phyloP scores from a whole-genome alignment of 768 basidiomycete genomes.

The Trametes elegans region DNA sequence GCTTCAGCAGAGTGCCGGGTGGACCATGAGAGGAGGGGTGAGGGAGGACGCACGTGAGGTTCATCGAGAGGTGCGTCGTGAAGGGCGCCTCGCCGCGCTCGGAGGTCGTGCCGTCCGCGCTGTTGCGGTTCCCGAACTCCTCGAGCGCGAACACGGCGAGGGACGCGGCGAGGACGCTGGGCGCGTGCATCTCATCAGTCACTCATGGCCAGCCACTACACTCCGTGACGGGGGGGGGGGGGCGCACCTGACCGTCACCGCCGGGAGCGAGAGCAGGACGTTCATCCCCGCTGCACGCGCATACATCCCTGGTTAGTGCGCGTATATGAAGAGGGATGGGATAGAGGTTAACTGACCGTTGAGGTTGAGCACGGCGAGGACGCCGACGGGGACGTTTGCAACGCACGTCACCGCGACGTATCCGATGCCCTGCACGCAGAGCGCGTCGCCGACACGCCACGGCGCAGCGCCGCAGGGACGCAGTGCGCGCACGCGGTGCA shows the following conservation, averaged over 20 bases:
- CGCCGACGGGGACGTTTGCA: slow-evolving; percentile 7
- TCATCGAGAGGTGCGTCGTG: not conserved
- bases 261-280: not conserved
- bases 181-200: not conserved
- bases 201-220: not conserved
- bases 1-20: too few relatives aligned
- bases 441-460: slow-evolving; percentile 7
- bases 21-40: not conserved
- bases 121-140: too few relatives aligned
- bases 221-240: not conserved
- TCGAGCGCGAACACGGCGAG: slow-evolving; percentile 3
- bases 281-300: not conserved
- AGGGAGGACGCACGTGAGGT: not conserved
- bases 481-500: not conserved
- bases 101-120: not conserved
- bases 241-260: slow-evolving; percentile 5
- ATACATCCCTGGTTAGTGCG: not conserved
- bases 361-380: slow-evolving; percentile 9
- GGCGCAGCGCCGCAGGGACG: not conserved
- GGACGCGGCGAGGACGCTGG: slow-evolving; percentile 2
- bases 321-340: not conserved
- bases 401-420: slow-evolving; percentile 9
- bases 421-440: slow-evolving; percentile 11
- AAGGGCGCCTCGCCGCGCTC: not conserved
- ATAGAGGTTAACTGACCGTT: not conserved